Evolutionary conservation across 2,329 filamentous ascomycete species (phyloP), one percentile per base, ranked within the genome.

Genomic region (Hypocrella siamensis): DNA sequence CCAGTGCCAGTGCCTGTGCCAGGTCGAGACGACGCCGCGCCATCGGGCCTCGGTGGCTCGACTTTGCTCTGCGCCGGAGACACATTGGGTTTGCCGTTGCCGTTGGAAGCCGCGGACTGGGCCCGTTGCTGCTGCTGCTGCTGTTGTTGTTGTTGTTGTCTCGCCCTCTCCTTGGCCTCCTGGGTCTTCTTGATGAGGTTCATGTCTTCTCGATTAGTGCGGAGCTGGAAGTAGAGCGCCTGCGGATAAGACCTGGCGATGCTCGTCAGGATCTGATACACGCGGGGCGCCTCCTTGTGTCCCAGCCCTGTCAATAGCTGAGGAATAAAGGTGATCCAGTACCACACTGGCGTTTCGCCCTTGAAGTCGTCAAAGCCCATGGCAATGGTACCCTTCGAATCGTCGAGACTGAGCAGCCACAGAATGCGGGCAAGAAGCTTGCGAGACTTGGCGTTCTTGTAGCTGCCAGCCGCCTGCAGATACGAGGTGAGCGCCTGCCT

Each of bases 311-410:
- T 88, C 19, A 99, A 71, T 26, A 99, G 68, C 54, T 99, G 90
- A 14, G 90, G 90, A 40, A 99, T 96, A 52, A 93, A 98, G 0
- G 88, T 96, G 43, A 96, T 94, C 90, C 90, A 99, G 58, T 96
- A 98, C 90, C 90, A 99, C 10, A 93, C 84, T 1, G 86, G 85
- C 3, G 85, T 93, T 44, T 98, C 92, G 31, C 90, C 90, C 62
- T 96, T 94, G 61, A 90, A 98, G 43, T 88, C 83, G 41, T 93
- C 84, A 42, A 94, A 98, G 10, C 88, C 84, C 44, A 75, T 67
- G 1, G 83, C 79, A 37, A 98, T 77, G 24, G 71, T 78, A 10
- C 83, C 83, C 48, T 84, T 83, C 0, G 81, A 67, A 46, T 94
- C 85, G 48, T 98, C 90, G 42, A 98, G 64, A 54, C 88, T 96